Conservation (phyloP, 1,139 yeast species). For the Magnusiomyces suaveolens region DNA sequence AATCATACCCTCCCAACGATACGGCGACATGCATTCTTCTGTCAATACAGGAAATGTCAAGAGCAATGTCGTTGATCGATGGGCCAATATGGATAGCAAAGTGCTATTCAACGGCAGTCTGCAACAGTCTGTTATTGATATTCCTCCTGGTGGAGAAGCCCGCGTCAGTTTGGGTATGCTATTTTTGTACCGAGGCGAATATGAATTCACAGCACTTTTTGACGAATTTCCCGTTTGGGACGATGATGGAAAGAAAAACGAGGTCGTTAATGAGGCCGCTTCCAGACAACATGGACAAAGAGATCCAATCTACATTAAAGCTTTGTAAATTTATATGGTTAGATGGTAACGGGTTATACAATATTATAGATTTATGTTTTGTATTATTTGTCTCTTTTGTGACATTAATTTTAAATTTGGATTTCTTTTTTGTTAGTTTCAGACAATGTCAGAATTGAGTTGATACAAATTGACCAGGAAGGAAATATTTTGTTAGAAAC, state of each 20-base stretch:
- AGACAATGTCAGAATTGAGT: no score
- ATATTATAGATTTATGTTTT: background rate
- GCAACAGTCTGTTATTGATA: constrained; percentile 42
- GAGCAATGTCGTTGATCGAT: background rate
- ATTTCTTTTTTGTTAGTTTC: no score
- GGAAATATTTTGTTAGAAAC: no score
- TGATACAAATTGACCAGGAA: no score
- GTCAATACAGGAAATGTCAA: constrained; percentile 20
- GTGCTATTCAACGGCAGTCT: constrained; percentile 49
- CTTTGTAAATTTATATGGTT: constrained; percentile 10
- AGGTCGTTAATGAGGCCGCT: constrained; percentile 2
- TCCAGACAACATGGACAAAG: constrained; percentile 29
- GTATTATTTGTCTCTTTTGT: background rate
- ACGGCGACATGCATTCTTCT: constrained; percentile 13
- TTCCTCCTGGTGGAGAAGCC: constrained; percentile 38
- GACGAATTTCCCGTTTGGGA: constrained; percentile 34
- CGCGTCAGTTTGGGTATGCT: constrained; percentile 46
- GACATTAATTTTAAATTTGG: background rate
- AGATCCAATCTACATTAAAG: constrained; percentile 31
- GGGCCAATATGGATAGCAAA: constrained; percentile 22
- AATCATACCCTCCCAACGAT: constrained; percentile 47
- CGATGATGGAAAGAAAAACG: background rate
- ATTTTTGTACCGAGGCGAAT: constrained; percentile 60
- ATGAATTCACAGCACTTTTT: constrained; percentile 67
- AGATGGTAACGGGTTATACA: background rate